Conservation (phyloP, 2,329 filamentous ascomycete species). For the Ophiostoma australiae region DNA sequence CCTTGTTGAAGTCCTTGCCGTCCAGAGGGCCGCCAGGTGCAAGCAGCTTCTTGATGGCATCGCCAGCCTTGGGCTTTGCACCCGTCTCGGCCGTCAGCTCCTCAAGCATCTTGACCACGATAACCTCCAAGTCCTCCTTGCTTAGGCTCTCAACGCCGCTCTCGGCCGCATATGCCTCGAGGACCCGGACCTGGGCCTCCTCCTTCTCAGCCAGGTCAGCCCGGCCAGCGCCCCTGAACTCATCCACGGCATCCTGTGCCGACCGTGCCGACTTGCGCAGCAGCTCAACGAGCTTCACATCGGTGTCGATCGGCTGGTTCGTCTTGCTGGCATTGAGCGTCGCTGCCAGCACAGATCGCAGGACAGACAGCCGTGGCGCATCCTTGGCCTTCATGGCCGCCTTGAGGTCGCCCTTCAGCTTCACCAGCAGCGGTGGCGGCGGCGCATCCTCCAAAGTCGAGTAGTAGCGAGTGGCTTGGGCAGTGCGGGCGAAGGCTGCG, state of each 20-base stretch:
- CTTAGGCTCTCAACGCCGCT: constrained; percentile 56
- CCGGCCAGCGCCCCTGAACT: constrained; percentile 60
- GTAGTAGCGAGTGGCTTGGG: constrained; percentile 26
- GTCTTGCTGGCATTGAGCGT: constrained; percentile 75
- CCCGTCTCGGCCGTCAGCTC: constrained; percentile 42
- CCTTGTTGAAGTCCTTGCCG: constrained; percentile 60
- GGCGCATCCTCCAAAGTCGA: constrained; percentile 37
- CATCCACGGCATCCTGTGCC: constrained; percentile 53
- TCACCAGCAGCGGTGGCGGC: constrained; percentile 46
- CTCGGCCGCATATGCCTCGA: constrained; percentile 59
- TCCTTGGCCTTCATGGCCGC: constrained; percentile 62
- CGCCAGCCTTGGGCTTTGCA: constrained; percentile 44
- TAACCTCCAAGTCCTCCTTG: constrained; percentile 52
- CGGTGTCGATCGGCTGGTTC: constrained; percentile 60
- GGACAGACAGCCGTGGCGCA: constrained; percentile 58
- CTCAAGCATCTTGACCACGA: constrained; percentile 50
- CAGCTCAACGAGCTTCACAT: constrained; percentile 63
- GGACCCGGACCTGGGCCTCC: constrained; percentile 56
- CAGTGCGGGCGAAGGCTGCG: neutral
- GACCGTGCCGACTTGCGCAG: constrained; percentile 60
- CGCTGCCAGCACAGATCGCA: constrained; percentile 63
- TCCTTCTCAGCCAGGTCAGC: constrained; percentile 68
- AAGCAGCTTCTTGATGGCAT: constrained; percentile 59
- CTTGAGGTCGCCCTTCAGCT: constrained; percentile 59
- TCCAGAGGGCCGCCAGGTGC: constrained; percentile 49